phyloP scores from a whole-genome alignment of 257 asterid genomes.

The Primulina tabacum region DNA sequence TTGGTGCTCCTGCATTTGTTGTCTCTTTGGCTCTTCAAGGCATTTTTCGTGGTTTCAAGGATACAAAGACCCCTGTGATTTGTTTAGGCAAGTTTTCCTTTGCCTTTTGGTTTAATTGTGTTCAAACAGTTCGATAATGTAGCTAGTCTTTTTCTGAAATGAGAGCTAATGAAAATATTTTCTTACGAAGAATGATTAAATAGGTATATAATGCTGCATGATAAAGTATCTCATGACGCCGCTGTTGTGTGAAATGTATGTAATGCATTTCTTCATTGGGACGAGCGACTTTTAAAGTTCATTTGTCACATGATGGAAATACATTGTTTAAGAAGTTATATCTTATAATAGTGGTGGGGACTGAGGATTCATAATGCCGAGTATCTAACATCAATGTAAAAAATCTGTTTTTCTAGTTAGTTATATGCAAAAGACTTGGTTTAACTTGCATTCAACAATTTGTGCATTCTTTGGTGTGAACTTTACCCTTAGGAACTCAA shows the following conservation, averaged over 20 bases:
- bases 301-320: neutral
- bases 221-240: neutral
- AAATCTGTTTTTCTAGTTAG: neutral
- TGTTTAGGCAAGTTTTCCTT: constrained; percentile 67
- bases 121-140: neutral
- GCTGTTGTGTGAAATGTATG: neutral
- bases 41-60: constrained; percentile 95
- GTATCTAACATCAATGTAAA: neutral
- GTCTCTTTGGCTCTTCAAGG: constrained; percentile 97
- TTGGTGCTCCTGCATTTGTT: constrained; percentile 97
- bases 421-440: neutral
- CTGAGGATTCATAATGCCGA: neutral
- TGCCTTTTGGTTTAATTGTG: constrained; percentile 12
- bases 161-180: too few species aligned
- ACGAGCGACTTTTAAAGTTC: neutral
- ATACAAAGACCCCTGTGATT: constrained; percentile 82
- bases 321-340: neutral
- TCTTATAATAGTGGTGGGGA: neutral
- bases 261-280: neutral
- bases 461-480: neutral
- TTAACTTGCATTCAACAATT: neutral
- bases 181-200: neutral
- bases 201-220: neutral
- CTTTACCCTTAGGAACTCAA: neutral
- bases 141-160: neutral